Evolutionary conservation across 257 asterid genomes (phyloP), one percentile per base, ranked within the genome.

Genomic region (Salvia miltiorrhiza): DNA sequence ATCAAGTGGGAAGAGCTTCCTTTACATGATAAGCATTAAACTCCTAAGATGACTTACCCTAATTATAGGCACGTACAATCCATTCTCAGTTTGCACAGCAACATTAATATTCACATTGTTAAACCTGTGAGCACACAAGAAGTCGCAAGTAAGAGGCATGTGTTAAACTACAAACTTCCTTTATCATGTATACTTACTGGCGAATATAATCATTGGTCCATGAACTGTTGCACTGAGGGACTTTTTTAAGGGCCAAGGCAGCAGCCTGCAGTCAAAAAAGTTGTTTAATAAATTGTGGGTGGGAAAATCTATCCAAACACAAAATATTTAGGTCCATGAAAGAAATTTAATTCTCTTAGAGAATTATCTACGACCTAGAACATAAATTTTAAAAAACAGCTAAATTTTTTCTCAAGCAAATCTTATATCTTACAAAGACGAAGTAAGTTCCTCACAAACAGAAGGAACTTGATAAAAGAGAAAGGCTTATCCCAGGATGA

Each of bases 1-100:
- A 37, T 65, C 58, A 64, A 12, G 55, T 37, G 28, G 47, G 53
- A n/a, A 49, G 37, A 55, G 47, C 7, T 30, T 23, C 13, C 13
- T 7, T 17, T 8, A 57, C 45, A 14, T 47, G 19, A 54, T 60
- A 41, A 59, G 16, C 64, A 65, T 49, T 11, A 23, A 30, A 32
- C 48, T 45, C 65, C 54, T 43, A 43, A 44, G 28, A 54, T 44
- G 63, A 69, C 85, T 52, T 45, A 94, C 99, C 86, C 84, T 87
- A 62, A 94, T 73, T 6, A 91, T 95, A 19, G 99, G 98, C 69
- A 89, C 99, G 63, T 75, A 91, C 55, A 91, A 65, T 17, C 98
- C 99, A 59, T 94, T 87, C 8, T 94, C 99, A 30, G 98, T 94
- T 85, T 94, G 99, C 69, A 94, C 99, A 33, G 99, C 99, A 30